A percentile compares a stretch with the other conserved stretches of the same genome.
These are phyloP conservation scores for Funneliformis mosseae DNA, from an alignment of 192 early-diverging fungal genomes.

Conservation along the genomic window DNA sequence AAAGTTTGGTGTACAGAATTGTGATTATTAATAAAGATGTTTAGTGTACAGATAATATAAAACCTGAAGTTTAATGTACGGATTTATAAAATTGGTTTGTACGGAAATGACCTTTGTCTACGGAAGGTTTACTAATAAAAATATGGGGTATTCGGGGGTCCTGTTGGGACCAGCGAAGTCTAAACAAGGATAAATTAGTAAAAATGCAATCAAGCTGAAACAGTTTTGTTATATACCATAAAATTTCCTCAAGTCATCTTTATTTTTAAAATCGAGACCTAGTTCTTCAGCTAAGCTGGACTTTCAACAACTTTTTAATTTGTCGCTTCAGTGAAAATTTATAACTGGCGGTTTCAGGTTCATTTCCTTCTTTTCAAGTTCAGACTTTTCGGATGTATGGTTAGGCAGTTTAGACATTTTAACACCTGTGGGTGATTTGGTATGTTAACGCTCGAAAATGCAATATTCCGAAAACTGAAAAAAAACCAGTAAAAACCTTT, in stretches of 20 bases:
- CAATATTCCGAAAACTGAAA: too few species aligned
- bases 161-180: neutral
- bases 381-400: too few species aligned
- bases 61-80: neutral
- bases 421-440: too few species aligned
- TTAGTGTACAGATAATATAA: neutral
- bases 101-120: neutral
- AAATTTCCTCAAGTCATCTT: neutral
- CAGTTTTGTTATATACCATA: conserved; percentile 2
- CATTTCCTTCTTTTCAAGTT: too few species aligned
- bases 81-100: neutral
- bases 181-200: conserved; percentile 1
- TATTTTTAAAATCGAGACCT: too few species aligned
- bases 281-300: too few species aligned
- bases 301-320: too few species aligned
- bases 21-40: neutral
- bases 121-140: neutral
- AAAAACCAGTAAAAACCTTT: too few species aligned
- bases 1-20: neutral
- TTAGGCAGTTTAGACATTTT: too few species aligned
- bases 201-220: conserved; percentile 6
- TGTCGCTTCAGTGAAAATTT: too few species aligned
- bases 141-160: neutral
- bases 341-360: too few species aligned
- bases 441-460: too few species aligned